Base-by-base conservation (phyloP, 2,329 filamentous ascomycete species). In the Acephala macrosclerotiorum region DNA sequence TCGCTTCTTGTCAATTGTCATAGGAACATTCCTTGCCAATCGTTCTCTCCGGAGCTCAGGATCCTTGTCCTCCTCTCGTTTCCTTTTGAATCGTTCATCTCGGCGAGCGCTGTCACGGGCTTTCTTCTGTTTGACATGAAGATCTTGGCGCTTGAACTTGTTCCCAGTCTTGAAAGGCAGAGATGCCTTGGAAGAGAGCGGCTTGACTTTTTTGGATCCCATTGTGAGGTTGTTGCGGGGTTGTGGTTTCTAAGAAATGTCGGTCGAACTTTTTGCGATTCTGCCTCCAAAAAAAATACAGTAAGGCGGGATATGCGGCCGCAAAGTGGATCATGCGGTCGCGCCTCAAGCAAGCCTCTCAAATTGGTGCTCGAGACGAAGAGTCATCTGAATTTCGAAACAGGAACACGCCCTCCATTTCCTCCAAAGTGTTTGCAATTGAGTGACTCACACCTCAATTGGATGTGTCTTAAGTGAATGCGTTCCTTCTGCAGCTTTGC, bases 1-100 rank as follows among this genome's bases (percentile, higher is more conserved):
- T 77, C 96, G 88, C 83, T 97, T 97, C 73, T 89, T 87, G 73
- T 97, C 94, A 65, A 97, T 85, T 0, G 93, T 97, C 62, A 87
- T 79, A 0, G 96, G 91, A 51, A 94, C 85, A 80, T 97, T 97
- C 71, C 86, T 88, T 66, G 88, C 89, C 67, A 95, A 82, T 73
- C 96, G 87, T 70, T 91, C 87, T 67, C 87, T 88, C 71, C 89
- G 88, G 66, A 97, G 80, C 66, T 88, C 85, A 1, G 95, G 94
- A 74, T 97, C 88, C 78, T 91, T 92, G 70, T 90, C 87, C 79
- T 99, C 96, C 75, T 94, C 92, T 80, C 91, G 92, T 80, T 93
- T 94, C 66, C 93, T 85, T 58, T 87, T 87, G 77, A 94, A 91
- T 68, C 94, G 89, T 74, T 89, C 86, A 74, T 94, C 91, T 74